phyloP scores from a whole-genome alignment of 768 basidiomycete genomes.

The Suillus bovinus region DNA sequence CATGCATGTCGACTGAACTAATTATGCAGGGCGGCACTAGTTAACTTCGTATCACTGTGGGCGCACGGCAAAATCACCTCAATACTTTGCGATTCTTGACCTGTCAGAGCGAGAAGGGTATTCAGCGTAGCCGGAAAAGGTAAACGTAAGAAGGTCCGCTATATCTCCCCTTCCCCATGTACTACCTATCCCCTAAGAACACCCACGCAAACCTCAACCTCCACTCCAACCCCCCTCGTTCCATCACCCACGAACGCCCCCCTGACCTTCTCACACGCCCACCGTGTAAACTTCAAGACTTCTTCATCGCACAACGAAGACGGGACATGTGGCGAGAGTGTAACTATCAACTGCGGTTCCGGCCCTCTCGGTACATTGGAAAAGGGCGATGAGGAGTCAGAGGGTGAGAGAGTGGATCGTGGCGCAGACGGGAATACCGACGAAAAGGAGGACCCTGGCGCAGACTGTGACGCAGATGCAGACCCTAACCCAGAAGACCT shows the following conservation, averaged over 20 bases:
- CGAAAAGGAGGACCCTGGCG: neutral
- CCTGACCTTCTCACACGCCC: conserved; percentile 71
- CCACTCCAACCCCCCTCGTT: conserved; percentile 32
- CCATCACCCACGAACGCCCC: conserved; percentile 47
- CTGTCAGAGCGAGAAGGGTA: neutral
- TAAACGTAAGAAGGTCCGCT: neutral
- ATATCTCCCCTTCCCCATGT: neutral
- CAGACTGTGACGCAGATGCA: neutral
- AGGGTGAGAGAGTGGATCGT: conserved; percentile 8
- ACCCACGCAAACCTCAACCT: conserved; percentile 73
- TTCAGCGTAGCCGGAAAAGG: neutral
- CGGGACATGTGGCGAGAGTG: conserved; percentile 77
- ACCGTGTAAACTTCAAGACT: conserved; percentile 68
- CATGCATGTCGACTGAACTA: neutral
- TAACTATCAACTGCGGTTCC: conserved; percentile 59
- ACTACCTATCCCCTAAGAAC: conserved; percentile 54
- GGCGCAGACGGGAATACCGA: neutral
- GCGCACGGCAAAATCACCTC: neutral
- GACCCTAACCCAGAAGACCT: conserved; percentile 7
- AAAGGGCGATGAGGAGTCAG: neutral
- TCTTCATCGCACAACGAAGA: conserved; percentile 68
- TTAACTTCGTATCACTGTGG: neutral
- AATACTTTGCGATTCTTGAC: neutral
- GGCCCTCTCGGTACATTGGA: conserved; percentile 1
- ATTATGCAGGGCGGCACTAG: neutral